Base-by-base conservation (phyloP, 306 rosid genomes). In the Boehmeria nivea region DNA sequence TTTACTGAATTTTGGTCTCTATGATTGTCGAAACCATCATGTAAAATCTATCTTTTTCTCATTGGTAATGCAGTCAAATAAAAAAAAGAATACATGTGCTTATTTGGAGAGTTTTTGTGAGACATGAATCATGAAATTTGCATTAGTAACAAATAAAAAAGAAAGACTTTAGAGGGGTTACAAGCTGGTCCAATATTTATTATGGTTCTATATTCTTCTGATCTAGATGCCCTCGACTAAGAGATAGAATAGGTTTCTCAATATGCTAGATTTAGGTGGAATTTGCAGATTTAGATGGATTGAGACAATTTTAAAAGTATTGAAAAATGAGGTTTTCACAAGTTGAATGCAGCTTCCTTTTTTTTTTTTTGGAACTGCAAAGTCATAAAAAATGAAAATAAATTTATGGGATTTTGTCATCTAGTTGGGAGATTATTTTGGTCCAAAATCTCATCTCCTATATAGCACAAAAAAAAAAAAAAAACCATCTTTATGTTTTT, bases 201-300 rank as follows among this genome's bases (percentile, higher is more conserved):
- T 48, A 57, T 44, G 69, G 71, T 58, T 68, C 69, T 49, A 57
- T 26, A 70, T 55, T 26, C 66, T 51, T 69, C 71, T 18, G n/a
- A 31, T 31, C 28, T 43, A 75, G 85, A 83, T 83, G 81, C 85
- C 47, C 83, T 83, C 83, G 89, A 53, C 83, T 73, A 83, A 64
- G 85, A 31, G 37, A 61, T 44, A 43, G 16, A 43, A 20, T 23
- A 24, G 18, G 16, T n/a, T 48, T 13, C 34, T 38, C 24, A 3
- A 16, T 40, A 15, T 40, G n/a, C n/a, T 40, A 40, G 20, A 34
- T 3, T 7, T 43, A 58, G n/a, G n/a, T n/a, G n/a, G n/a, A n/a
- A n/a, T n/a, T n/a, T n/a, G n/a, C n/a, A n/a, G n/a, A n/a, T n/a
- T n/a, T n/a, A n/a, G n/a, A n/a, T n/a, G n/a, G 33, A 56, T 56